Base-by-base conservation (phyloP, 139 green algal genomes). In the Ettlia oleoabundans region DNA sequence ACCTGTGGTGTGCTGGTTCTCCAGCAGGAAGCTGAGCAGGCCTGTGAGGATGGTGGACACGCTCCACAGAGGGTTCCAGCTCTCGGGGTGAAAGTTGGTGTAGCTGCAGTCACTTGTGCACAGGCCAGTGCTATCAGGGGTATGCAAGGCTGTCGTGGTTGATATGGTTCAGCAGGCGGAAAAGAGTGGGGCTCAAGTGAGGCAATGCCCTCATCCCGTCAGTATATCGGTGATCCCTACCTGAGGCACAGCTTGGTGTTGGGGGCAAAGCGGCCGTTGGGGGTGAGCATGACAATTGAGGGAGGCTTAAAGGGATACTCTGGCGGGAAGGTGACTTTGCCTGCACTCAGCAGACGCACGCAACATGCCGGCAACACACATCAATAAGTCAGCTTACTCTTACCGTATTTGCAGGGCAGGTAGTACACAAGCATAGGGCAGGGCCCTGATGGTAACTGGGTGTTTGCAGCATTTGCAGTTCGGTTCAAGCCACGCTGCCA, bases 171-270 rank as follows among this genome's bases (percentile, higher is more conserved):
- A 22, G 55, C 18, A 9, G 55, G 21, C 18, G 18, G 21, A 65
- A 32, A n/a, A 28, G 15, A n/a, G 55, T 65, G 55, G n/a, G n/a
- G n/a, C n/a, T n/a, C n/a, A n/a, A n/a, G n/a, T n/a, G n/a, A n/a
- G n/a, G n/a, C n/a, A n/a, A n/a, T n/a, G n/a, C n/a, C n/a, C n/a
- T n/a, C n/a, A n/a, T n/a, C n/a, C n/a, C n/a, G n/a, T n/a, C n/a
- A n/a, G n/a, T n/a, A n/a, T n/a, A n/a, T n/a, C n/a, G n/a, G n/a
- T n/a, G n/a, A n/a, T 15, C 1, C 10, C 2, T 33, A 67, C 72
- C 72, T 76, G n/a, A 98, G 85, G 87, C 95, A 98, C 0, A 98
- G 89, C 88, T 95, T 93, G 47, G 88, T 93, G 83, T 95, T 93
- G 66, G 85, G 85, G 4, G 88, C 87, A 82, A 97, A 91, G 42